A percentile compares a stretch with the other conserved stretches of the same genome.
Conservation (phyloP, 306 rosid genomes). For the Medicago arabica region DNA sequence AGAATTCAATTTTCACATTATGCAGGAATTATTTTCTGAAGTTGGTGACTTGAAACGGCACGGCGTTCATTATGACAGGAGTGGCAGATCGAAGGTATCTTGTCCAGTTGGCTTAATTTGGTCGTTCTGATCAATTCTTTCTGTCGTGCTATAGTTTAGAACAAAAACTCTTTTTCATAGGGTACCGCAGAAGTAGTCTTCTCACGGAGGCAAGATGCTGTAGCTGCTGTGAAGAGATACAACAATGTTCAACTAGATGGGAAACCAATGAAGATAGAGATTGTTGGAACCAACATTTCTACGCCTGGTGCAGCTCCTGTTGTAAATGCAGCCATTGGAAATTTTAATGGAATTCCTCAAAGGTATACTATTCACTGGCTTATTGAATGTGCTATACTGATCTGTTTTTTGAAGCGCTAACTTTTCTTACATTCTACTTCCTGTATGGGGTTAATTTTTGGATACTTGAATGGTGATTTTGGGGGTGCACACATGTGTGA, state of each 20-base stretch:
- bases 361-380: slow-evolving; percentile 59
- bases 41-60: slow-evolving; percentile 91
- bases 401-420: not conserved
- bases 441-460: not conserved
- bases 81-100: slow-evolving; percentile 98
- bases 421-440: not conserved
- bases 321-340: slow-evolving; percentile 59
- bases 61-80: slow-evolving; percentile 79
- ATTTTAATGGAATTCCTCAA: slow-evolving; percentile 60
- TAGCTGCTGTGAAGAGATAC: slow-evolving; percentile 93
- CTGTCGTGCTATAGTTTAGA: slow-evolving; percentile 45
- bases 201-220: slow-evolving; percentile 78
- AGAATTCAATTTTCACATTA: slow-evolving; percentile 11
- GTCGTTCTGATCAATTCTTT: slow-evolving; percentile 44
- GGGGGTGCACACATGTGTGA: not conserved
- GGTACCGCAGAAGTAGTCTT: slow-evolving; percentile 95
- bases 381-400: slow-evolving; percentile 20
- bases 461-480: not conserved
- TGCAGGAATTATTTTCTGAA: slow-evolving; percentile 93
- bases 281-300: slow-evolving; percentile 80
- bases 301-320: slow-evolving; percentile 60
- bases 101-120: slow-evolving; percentile 40
- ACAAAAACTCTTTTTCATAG: slow-evolving; percentile 55
- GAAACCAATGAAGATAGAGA: slow-evolving; percentile 94
- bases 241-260: slow-evolving; percentile 95